Conservation (phyloP, 2,329 filamentous ascomycete genomes). For the Huntiella omanensis region DNA sequence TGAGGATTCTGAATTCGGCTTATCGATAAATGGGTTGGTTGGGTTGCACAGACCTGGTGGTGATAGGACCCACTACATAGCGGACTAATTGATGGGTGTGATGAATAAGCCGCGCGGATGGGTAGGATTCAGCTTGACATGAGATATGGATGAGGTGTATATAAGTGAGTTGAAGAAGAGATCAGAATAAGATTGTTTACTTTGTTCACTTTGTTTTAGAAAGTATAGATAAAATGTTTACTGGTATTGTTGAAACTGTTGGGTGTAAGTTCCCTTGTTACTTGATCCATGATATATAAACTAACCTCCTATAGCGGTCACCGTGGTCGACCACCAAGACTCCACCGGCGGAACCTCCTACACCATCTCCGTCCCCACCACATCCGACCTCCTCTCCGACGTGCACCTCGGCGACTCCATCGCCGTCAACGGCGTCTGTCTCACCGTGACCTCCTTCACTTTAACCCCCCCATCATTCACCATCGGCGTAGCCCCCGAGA, state of each 20-base stretch:
- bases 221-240: constrained; percentile 51
- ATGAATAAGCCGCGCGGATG: background rate
- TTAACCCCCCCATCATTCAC: constrained; percentile 42
- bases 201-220: background rate
- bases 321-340: constrained; percentile 62
- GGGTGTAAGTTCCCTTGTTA: constrained; percentile 48
- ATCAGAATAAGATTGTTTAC: no score
- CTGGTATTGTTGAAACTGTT: constrained; percentile 79
- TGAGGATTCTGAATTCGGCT: background rate
- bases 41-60: background rate
- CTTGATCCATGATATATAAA: background rate
- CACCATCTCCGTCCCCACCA: constrained; percentile 53
- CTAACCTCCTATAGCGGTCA: constrained; percentile 44
- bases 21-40: background rate
- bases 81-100: background rate
- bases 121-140: background rate
- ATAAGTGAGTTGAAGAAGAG: background rate
- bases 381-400: constrained; percentile 61
- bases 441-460: constrained; percentile 55
- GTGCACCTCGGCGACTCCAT: constrained; percentile 84
- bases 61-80: background rate
- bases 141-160: background rate
- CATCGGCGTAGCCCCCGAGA: constrained; percentile 88
- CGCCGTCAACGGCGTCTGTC: constrained; percentile 83
- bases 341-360: constrained; percentile 75